A percentile compares a stretch with the other conserved stretches of the same genome.
These are phyloP conservation scores for Mycena crocata DNA, from an alignment of 768 basidiomycete genomes.

Conservation along the genomic window DNA sequence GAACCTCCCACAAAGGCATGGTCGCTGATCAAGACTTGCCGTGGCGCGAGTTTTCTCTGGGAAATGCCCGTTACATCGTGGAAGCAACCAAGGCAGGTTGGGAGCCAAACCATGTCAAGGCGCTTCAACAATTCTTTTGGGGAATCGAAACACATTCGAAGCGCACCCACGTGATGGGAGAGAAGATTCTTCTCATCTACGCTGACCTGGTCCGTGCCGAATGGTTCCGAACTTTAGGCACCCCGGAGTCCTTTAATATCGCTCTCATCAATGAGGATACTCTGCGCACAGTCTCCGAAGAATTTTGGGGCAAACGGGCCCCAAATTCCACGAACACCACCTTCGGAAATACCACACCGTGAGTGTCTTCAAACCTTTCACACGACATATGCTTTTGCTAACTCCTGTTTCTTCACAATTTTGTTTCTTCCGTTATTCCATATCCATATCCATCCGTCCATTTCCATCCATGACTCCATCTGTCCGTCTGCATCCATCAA, in stretches of 20 bases:
- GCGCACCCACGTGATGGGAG: not conserved
- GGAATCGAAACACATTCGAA: not conserved
- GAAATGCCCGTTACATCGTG: not conserved
- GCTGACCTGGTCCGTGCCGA: not conserved
- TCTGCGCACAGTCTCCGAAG: not conserved
- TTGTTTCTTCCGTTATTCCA: not conserved
- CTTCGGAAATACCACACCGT: not conserved
- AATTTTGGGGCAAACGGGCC: no score
- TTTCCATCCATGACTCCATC: not conserved
- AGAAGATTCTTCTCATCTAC: not conserved
- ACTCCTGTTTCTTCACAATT: not conserved
- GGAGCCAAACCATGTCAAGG: not conserved
- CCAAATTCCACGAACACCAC: not conserved
- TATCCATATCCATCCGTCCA: not conserved
- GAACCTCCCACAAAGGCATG: slow-evolving; percentile 3
- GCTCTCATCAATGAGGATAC: not conserved
- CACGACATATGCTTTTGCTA: no score
- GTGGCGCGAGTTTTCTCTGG: not conserved
- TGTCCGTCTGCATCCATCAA: not conserved
- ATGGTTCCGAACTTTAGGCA: slow-evolving; percentile 2
- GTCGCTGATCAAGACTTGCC: not conserved
- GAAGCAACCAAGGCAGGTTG: not conserved
- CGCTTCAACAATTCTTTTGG: slow-evolving; percentile 13
- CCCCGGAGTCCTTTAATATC: not conserved
- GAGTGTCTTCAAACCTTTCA: no score